Evolutionary conservation across 2,329 filamentous ascomycete genomes (phyloP), one percentile per base, ranked within the genome.

Genomic region (Fusarium irregulare): DNA sequence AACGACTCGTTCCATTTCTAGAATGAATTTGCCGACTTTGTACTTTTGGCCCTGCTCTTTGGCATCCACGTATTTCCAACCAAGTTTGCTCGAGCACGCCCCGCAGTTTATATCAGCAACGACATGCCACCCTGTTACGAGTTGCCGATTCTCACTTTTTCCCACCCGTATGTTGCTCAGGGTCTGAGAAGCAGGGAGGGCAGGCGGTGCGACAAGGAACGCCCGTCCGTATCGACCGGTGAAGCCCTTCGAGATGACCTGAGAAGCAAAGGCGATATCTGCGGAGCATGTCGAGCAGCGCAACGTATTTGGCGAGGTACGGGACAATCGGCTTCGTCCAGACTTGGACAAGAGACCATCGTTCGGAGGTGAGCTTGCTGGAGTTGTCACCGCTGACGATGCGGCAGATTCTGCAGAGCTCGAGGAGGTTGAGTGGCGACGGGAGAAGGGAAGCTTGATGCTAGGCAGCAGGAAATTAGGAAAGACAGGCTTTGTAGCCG

Each of bases 1-100:
- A 25, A 86, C 82, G 18, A 90, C 85, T 56, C 87, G 81, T 76
- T 86, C 84, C 41, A 85, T 87, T 80, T 92, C 89, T 41, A 92
- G 77, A 30, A 91, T 91, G 75, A 87, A 91, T 77, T 91, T 91
- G 70, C 89, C 89, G 51, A 91, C 83, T 78, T 92, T 92, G 82
- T 92, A 92, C 75, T 83, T 85, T 76, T 91, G 89, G 48, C 82
- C 79, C 58, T 80, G 74, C 71, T 91, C 87, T 64, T 83, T 84
- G 3, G 89, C 89, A 75, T 89, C 87, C 45, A 91, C 83, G 73
- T 92, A 92, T 77, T 91, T 91, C 89, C 89, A 92, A 20, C 89
- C 89, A 11, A 92, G 75, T 72, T 87, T 87, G 54, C 80, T 81
- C 27, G 80, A 79, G 77, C 89, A 92, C 27, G 85, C 80, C 12